Percentiles rank a stretch among this genome's conserved stretches.
These are phyloP conservation scores for Kodamaea sagamina DNA, from an alignment of 805 yeast genomes.

Conservation along the genomic window DNA sequence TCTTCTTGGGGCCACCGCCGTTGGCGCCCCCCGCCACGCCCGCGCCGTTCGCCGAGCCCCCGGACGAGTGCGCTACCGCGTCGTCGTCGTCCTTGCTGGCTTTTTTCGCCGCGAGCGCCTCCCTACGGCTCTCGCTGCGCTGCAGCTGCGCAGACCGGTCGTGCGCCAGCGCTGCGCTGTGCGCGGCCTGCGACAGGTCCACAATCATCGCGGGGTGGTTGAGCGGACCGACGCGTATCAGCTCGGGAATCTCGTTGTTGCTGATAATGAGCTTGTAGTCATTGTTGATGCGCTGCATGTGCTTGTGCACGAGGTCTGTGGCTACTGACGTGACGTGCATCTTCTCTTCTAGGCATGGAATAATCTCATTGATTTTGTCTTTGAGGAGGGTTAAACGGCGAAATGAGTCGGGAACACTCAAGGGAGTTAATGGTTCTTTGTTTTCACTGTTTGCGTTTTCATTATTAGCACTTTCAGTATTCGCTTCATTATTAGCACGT, in stretches of 20 bases:
- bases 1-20: constrained; percentile 10
- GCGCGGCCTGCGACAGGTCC: constrained; percentile 46
- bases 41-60: constrained; percentile 12
- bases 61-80: constrained; percentile 7
- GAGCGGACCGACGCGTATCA: constrained; percentile 72
- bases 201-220: constrained; percentile 89
- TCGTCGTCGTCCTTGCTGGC: constrained; percentile 50
- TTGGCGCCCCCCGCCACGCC: not conserved
- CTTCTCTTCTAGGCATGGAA: constrained; percentile 94
- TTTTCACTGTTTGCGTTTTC: constrained; percentile 1
- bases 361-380: constrained; percentile 59
- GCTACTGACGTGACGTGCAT: constrained; percentile 97
- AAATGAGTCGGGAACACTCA: constrained; percentile 9
- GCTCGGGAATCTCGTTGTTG: constrained; percentile 79
- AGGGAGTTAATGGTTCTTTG: not conserved
- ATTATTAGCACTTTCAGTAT: constrained; percentile 13
- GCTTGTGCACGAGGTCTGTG: constrained; percentile 69
- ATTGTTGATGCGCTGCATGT: constrained; percentile 71
- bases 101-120: constrained; percentile 87
- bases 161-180: constrained; percentile 31
- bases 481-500: constrained; percentile 7
- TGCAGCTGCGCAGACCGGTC: constrained; percentile 68
- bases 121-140: constrained; percentile 83
- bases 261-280: constrained; percentile 74
- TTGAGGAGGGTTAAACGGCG: constrained; percentile 41